These are phyloP conservation scores for Saprolegnia parasitica DNA, from an alignment of 352 stramenopile genomes.

Conservation along the genomic window DNA sequence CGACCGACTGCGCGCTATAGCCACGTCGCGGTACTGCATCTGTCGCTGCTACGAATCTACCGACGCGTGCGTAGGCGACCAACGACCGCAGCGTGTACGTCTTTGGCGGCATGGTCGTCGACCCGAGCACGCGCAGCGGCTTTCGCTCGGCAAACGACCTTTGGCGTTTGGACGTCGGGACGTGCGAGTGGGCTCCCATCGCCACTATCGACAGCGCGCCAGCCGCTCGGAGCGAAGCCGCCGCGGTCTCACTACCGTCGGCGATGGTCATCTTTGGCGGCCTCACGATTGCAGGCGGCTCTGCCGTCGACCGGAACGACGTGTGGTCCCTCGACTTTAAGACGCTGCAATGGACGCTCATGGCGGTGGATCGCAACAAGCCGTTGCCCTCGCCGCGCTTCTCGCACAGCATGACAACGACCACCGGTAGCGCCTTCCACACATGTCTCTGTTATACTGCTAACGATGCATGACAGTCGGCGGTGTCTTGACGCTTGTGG, in stretches of 20 bases:
- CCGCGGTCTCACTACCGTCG: neutral
- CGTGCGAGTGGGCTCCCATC: neutral
- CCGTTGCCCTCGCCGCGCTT: conserved; percentile 2
- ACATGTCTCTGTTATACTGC: neutral
- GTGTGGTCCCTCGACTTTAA: conserved; percentile 7
- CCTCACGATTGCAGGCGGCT: neutral
- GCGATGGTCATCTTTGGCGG: conserved; percentile 12
- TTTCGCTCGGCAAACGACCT: conserved; percentile 1
- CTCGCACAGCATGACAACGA: conserved; percentile 8
- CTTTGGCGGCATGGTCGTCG: conserved; percentile 10
- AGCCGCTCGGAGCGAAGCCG: neutral
- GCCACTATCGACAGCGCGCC: neutral
- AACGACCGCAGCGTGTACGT: conserved; percentile 8
- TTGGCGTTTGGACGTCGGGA: conserved; percentile 1
- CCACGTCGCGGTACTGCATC: conserved; percentile 1
- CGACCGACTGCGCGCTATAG: conserved; percentile 1
- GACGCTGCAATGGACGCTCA: neutral
- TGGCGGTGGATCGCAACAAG: neutral
- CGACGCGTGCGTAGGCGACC: neutral
- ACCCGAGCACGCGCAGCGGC: neutral
- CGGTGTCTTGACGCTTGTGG: neutral
- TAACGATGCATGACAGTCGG: neutral
- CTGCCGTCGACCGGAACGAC: conserved; percentile 2
- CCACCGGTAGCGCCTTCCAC: conserved; percentile 10
- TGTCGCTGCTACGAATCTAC: neutral